Percentiles rank a stretch among this genome's conserved stretches.
Conservation (phyloP, 768 basidiomycete species). For the Macrolepiota fuliginosa region DNA sequence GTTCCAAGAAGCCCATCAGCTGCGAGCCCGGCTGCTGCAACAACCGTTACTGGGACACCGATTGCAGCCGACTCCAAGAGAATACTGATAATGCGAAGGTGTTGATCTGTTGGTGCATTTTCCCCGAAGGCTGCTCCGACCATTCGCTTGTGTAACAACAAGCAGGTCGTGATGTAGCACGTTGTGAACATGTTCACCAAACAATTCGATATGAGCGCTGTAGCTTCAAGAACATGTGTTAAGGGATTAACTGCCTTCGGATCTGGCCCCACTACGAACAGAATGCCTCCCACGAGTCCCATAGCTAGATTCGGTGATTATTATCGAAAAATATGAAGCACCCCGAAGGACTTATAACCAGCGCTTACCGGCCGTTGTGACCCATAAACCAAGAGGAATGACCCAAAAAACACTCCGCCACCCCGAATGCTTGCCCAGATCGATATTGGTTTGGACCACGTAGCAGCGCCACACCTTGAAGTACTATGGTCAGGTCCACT, state of each 20-base stretch:
- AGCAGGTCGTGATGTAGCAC: background rate
- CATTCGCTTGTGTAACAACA: background rate
- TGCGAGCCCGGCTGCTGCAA: background rate
- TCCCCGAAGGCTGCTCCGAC: background rate
- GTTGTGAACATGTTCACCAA: background rate
- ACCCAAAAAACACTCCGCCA: background rate
- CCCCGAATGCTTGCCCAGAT: background rate
- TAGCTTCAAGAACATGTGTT: background rate
- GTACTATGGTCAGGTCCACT: too few species aligned
- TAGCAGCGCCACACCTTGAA: constrained; percentile 1
- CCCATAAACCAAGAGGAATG: background rate
- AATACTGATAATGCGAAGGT: background rate
- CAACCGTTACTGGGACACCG: background rate
- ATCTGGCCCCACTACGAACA: background rate
- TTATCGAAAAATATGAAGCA: too few species aligned
- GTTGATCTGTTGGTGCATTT: background rate
- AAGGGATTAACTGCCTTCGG: too few species aligned
- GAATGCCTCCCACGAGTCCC: background rate
- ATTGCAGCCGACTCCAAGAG: background rate
- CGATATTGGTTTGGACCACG: background rate
- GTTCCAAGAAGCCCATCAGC: background rate
- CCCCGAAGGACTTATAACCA: too few species aligned
- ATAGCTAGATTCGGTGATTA: background rate
- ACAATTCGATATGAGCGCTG: background rate
- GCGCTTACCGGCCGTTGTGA: background rate